Evolutionary conservation across 768 basidiomycete genomes (phyloP).

Genomic region (Lactifluus volemus): DNA sequence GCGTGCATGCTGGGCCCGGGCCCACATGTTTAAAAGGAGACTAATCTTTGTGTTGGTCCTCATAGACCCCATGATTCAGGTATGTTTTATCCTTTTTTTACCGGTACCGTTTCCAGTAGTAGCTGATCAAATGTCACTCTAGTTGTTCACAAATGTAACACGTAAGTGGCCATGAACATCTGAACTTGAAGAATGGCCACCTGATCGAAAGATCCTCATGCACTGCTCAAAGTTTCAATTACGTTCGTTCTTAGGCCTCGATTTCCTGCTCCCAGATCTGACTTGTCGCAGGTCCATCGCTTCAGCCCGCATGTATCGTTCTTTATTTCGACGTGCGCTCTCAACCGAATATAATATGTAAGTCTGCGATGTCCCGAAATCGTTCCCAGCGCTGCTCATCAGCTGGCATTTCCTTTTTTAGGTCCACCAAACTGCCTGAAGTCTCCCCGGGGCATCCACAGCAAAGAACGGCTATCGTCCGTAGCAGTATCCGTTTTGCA

Average conservation of each 20-base stretch:
- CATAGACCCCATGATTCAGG: not conserved
- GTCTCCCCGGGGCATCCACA: too few species aligned
- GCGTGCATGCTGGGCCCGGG: not conserved
- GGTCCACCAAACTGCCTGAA: too few species aligned
- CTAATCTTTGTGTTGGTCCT: not conserved
- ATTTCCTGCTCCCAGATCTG: not conserved
- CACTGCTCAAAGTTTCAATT: not conserved
- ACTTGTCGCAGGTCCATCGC: not conserved
- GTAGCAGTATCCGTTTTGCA: too few species aligned
- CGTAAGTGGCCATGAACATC: not conserved
- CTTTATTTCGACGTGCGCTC: not conserved
- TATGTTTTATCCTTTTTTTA: not conserved
- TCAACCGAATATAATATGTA: slow-evolving; percentile 3
- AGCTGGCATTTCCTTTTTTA: too few species aligned
- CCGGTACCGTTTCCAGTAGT: not conserved
- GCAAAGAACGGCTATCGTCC: too few species aligned
- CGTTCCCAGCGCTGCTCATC: too few species aligned
- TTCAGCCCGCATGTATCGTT: not conserved
- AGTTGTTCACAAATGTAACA: not conserved
- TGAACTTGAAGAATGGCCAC: not conserved
- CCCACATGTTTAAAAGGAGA: not conserved
- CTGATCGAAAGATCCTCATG: not conserved
- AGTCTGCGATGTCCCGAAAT: too few species aligned
- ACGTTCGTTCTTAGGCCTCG: not conserved
- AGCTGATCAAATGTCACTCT: not conserved